These are phyloP conservation scores for Penicillium sp. DNA, from an alignment of 2,329 filamentous ascomycete genomes.

Conservation along the genomic window DNA sequence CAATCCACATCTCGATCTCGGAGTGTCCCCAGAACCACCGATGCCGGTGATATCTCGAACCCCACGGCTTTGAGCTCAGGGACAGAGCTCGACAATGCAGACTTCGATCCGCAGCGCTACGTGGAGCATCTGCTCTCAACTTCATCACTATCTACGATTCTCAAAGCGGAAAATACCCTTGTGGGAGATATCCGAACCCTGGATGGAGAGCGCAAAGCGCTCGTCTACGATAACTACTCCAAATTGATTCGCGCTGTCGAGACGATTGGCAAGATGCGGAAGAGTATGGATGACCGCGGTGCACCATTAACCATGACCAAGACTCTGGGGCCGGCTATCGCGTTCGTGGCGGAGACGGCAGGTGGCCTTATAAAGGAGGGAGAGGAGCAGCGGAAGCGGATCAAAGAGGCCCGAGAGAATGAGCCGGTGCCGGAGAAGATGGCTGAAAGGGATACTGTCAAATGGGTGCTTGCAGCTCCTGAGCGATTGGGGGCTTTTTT, in stretches of 20 bases:
- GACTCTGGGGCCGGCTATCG: slow-evolving; percentile 43
- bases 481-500: slow-evolving; percentile 39
- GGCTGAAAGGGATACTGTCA: slow-evolving; percentile 44
- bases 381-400: slow-evolving; percentile 34
- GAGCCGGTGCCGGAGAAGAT: slow-evolving; percentile 20
- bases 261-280: slow-evolving; percentile 74
- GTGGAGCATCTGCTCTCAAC: slow-evolving; percentile 44
- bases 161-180: slow-evolving; percentile 48
- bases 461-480: slow-evolving; percentile 48
- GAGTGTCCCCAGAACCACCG: slow-evolving; percentile 44
- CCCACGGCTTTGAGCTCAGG: slow-evolving; percentile 31
- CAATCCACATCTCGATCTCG: slow-evolving; percentile 35
- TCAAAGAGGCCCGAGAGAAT: slow-evolving; percentile 26
- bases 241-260: slow-evolving; percentile 96
- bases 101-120: slow-evolving; percentile 70
- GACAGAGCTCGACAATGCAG: slow-evolving; percentile 69
- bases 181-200: slow-evolving; percentile 76
- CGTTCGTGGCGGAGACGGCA: slow-evolving; percentile 47
- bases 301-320: slow-evolving; percentile 49
- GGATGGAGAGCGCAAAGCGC: slow-evolving; percentile 92
- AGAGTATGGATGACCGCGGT: slow-evolving; percentile 48
- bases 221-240: slow-evolving; percentile 98
- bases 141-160: slow-evolving; percentile 44
- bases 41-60: slow-evolving; percentile 42
- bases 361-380: slow-evolving; percentile 41